phyloP scores from a whole-genome alignment of 2,329 filamentous ascomycete species.

The Emergomyces orientalis region DNA sequence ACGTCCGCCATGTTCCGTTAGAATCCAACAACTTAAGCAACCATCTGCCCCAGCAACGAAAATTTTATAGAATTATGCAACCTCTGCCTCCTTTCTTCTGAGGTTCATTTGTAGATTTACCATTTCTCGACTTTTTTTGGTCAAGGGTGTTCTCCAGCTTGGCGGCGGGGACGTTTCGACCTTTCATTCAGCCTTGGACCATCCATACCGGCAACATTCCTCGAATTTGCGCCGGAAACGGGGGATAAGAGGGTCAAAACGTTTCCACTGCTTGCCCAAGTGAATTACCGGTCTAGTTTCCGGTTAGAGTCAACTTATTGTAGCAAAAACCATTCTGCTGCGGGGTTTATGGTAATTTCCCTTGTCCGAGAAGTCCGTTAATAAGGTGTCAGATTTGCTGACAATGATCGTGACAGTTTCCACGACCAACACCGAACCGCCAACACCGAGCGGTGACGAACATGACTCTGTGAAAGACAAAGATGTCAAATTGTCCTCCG shows the following conservation, averaged over 20 bases:
- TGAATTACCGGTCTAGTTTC: not conserved
- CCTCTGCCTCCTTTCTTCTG: not conserved
- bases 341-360: not conserved
- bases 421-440: not conserved
- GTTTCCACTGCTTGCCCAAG: not conserved
- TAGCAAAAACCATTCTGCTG: not conserved
- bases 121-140: not conserved
- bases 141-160: not conserved
- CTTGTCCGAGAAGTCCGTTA: not conserved
- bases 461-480: not conserved
- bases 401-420: not conserved
- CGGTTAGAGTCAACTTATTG: not conserved
- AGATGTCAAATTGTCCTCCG: conserved; percentile 2
- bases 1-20: not conserved
- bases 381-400: not conserved
- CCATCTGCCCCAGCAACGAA: not conserved
- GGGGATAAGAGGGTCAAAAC: not conserved
- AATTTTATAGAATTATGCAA: not conserved
- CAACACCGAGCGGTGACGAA: not conserved
- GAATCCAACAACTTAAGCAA: not conserved
- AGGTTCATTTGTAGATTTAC: not conserved
- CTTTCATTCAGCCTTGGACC: not conserved
- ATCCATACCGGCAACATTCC: not conserved
- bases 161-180: not conserved
- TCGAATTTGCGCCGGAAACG: not conserved